phyloP scores from a whole-genome alignment of 192 early-diverging fungal genomes.

The Ambispora gerdemannii region DNA sequence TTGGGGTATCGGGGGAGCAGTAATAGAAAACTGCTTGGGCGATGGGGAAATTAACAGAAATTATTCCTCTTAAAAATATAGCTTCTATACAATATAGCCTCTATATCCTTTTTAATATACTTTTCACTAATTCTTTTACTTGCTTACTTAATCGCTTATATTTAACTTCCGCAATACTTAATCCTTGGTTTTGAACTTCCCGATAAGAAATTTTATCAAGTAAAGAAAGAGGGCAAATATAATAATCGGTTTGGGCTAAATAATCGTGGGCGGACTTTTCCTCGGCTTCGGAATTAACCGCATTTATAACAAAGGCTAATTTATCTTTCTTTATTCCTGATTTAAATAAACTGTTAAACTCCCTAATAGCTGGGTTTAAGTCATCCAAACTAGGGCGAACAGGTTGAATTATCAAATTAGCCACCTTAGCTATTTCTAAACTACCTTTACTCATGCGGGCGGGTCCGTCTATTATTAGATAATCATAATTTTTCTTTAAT shows the following conservation, averaged over 20 bases:
- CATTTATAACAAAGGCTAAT: not conserved
- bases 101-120: not conserved
- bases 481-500: not conserved
- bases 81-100: no score
- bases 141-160: constrained; percentile 8
- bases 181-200: constrained; percentile 16
- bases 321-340: not conserved
- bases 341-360: not conserved
- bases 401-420: constrained; percentile 10
- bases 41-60: no score
- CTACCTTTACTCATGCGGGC: constrained; percentile 8
- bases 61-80: no score
- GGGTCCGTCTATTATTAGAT: constrained; percentile 7
- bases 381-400: not conserved
- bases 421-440: not conserved
- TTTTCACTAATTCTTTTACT: constrained; percentile 15
- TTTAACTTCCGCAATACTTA: constrained; percentile 14
- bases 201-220: not conserved
- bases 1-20: no score
- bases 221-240: not conserved
- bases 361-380: not conserved
- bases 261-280: not conserved
- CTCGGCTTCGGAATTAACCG: not conserved
- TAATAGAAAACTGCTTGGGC: no score
- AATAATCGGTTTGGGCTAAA: not conserved